phyloP scores from a whole-genome alignment of 805 yeast species.

The Nakazawaea ambrosiae region DNA sequence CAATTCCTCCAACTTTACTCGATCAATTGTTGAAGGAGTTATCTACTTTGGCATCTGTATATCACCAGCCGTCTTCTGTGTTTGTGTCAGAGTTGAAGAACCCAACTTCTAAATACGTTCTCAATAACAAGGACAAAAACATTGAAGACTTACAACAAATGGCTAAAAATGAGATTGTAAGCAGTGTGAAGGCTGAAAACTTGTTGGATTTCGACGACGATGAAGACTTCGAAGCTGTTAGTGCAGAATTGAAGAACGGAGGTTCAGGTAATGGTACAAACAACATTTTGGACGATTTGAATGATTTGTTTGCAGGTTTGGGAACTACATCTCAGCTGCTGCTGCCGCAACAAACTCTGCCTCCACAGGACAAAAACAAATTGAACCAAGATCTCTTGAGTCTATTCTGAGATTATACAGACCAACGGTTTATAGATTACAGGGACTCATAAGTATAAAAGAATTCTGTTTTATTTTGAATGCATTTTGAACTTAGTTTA shows the following conservation, averaged over 20 bases:
- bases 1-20: conserved; percentile 61
- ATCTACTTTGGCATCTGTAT: conserved; percentile 82
- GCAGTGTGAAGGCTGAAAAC: conserved; percentile 62
- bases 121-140: conserved; percentile 35
- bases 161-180: conserved; percentile 69
- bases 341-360: conserved; percentile 13
- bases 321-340: conserved; percentile 23
- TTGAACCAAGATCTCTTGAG: conserved; percentile 18
- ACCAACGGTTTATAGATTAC: no score
- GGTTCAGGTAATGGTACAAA: conserved; percentile 16
- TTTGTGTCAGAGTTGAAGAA: conserved; percentile 32
- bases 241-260: conserved; percentile 11
- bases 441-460: no score
- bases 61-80: conserved; percentile 72
- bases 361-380: not conserved
- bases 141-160: conserved; percentile 72
- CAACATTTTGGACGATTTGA: conserved; percentile 63
- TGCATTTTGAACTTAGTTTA: no score
- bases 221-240: conserved; percentile 13
- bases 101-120: conserved; percentile 13
- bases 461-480: no score
- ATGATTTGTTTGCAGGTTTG: conserved; percentile 51
- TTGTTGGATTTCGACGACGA: conserved; percentile 81
- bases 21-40: conserved; percentile 67
- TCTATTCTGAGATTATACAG: conserved; percentile 14